Evolutionary conservation across 768 basidiomycete genomes (phyloP).

Genomic region (Naematelia aurantialba): DNA sequence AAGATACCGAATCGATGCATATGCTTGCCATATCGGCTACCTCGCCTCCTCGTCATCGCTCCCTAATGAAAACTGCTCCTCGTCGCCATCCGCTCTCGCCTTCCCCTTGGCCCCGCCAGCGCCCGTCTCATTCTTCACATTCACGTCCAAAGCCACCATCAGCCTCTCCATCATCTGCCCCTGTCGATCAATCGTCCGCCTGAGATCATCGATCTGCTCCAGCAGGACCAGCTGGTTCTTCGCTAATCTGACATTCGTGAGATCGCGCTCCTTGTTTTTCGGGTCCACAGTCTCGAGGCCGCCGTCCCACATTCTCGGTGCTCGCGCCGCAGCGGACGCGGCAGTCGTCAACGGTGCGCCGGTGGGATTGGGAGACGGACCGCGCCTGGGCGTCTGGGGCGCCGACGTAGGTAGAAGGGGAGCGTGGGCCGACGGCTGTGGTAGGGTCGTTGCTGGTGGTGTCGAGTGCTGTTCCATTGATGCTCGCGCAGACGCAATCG

Average conservation of each 20-base stretch:
- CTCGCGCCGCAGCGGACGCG: conserved; percentile 5
- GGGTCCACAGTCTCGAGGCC: conserved; percentile 10
- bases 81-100: conserved; percentile 10
- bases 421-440: not conserved
- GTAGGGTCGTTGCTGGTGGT: not conserved
- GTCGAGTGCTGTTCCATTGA: conserved; percentile 13
- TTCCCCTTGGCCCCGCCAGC: not conserved
- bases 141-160: conserved; percentile 19
- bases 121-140: not conserved
- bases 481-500: conserved; percentile 1
- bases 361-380: conserved; percentile 3
- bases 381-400: not conserved
- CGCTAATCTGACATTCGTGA: conserved; percentile 46
- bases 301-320: conserved; percentile 32
- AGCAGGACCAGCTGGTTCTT: conserved; percentile 46
- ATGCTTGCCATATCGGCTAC: too few relatives aligned
- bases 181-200: conserved; percentile 46
- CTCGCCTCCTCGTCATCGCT: conserved; percentile 31
- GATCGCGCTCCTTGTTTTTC: conserved; percentile 23
- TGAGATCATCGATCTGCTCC: conserved; percentile 42
- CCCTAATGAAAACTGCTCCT: conserved; percentile 30
- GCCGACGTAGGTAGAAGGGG: conserved; percentile 15
- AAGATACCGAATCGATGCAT: too few relatives aligned
- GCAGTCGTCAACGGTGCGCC: conserved; percentile 5
- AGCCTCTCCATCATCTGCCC: conserved; percentile 39